Evolutionary conservation across 1,284 basidiomycete genomes (phyloP).

Genomic region (Cryptococcus wingfieldii): DNA sequence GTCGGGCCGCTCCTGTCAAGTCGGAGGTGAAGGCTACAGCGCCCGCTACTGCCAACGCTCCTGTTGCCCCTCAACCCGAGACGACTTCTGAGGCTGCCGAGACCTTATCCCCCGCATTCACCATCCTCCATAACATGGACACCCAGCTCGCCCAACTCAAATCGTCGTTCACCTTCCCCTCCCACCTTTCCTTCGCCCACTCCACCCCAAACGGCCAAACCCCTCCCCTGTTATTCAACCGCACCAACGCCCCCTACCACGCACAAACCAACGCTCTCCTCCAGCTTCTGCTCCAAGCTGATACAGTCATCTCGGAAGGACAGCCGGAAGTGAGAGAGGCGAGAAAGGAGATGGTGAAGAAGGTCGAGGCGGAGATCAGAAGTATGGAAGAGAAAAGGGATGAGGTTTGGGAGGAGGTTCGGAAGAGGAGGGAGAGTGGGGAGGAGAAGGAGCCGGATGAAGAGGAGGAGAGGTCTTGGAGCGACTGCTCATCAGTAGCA

Average conservation of each 20-base stretch:
- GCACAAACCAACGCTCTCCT: conserved; percentile 60
- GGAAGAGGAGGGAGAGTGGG: conserved; percentile 5
- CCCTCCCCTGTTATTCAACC: conserved; percentile 47
- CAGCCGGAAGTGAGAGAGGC: conserved; percentile 57
- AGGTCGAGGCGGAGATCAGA: conserved; percentile 76
- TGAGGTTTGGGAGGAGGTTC: conserved; percentile 54
- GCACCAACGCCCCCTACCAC: conserved; percentile 57
- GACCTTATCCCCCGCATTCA: conserved; percentile 13
- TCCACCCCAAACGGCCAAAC: conserved; percentile 7
- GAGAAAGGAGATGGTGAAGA: conserved; percentile 72
- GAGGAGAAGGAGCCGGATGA: neutral
- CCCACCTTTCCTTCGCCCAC: conserved; percentile 30
- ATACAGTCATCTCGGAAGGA: conserved; percentile 63
- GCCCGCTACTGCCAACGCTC: neutral
- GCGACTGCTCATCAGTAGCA: conserved; percentile 2
- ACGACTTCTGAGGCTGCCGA: neutral
- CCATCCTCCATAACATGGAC: conserved; percentile 28
- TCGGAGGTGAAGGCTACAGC: too few relatives aligned
- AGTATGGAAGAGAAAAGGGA: conserved; percentile 85
- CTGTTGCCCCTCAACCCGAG: neutral
- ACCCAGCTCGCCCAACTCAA: conserved; percentile 24
- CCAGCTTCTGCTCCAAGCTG: conserved; percentile 60
- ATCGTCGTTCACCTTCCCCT: conserved; percentile 36
- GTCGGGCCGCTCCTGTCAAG: too few relatives aligned
- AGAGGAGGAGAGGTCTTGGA: conserved; percentile 8